Evolutionary conservation across 169 alveolate species (phyloP), one percentile per base, ranked within the genome.

Genomic region (Plasmodium vinckei): DNA sequence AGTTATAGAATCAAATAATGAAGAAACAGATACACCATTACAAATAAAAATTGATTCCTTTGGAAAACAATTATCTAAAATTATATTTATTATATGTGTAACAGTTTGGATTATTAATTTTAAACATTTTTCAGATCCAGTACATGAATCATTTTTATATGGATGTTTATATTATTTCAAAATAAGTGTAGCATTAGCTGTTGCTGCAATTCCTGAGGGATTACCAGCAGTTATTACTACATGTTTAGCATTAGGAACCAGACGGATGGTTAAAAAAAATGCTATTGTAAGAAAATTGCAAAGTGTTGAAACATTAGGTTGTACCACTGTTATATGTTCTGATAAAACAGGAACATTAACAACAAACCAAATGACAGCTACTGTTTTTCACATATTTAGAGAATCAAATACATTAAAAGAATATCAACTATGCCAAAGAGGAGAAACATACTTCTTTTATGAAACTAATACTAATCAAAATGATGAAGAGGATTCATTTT

Each of bases 121-220:
- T 65, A 88, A 95, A 77, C 96, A 99, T 89, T 99, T 99, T 96
- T 94, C 94, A 60, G 99, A 98, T 87, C 99, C 99, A 10, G 96
- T 96, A n/a, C 99, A 98, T 84, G 99, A 99, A 33, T 89, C 97
- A 33, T 77, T 95, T 33, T 23, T 98, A 49, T 95, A 97, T 77
- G 99, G 99, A 19, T 97, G 99, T 77, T 97, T 98, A 59, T 98
- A 98, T 92, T 98, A 97, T 92, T 97, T 98, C 92, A 99, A 98
- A 92, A 98, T 98, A 15, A 99, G 99, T 4, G 98, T 99, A 25
- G 99, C 99, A 2, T 94, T 99, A 33, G 99, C 99, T 9, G 99
- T 99, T 27, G 99, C 99, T 42, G 99, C 99, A 23, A 98, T 99
- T 47, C 99, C 99, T 4, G 99, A 99, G 94, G 99, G 99, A 9